Evolutionary conservation across 1,139 yeast species (phyloP).

Genomic region (Kazachstania sp.): DNA sequence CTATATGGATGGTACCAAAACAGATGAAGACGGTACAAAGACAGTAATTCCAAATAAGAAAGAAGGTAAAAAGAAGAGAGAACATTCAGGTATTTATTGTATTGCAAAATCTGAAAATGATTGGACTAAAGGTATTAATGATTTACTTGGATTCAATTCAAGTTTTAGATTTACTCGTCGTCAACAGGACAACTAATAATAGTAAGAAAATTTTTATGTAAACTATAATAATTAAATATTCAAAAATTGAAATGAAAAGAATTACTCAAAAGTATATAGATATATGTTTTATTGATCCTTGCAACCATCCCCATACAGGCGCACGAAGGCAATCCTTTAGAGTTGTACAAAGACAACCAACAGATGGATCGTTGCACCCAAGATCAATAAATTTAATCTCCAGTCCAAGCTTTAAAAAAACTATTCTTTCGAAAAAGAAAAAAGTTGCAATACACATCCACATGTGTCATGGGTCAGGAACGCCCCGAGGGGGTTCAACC

Average conservation of each 20-base stretch:
- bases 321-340: constrained; percentile 79
- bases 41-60: not conserved
- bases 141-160: constrained; percentile 79
- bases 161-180: constrained; percentile 44
- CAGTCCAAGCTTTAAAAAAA: constrained; percentile 43
- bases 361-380: constrained; percentile 75
- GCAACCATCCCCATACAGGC: constrained; percentile 76
- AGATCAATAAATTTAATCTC: constrained; percentile 58
- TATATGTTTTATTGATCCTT: constrained; percentile 61
- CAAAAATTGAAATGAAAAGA: not conserved
- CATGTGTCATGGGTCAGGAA: constrained; percentile 69
- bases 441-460: constrained; percentile 45
- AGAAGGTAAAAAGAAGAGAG: constrained; percentile 10
- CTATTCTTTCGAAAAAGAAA: constrained; percentile 6
- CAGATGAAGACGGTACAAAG: constrained; percentile 7
- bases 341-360: constrained; percentile 35
- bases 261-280: too few relatives aligned
- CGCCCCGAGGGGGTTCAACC: constrained; percentile 66
- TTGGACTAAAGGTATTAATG: constrained; percentile 87
- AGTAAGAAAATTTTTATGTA: not conserved
- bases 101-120: constrained; percentile 74
- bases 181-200: constrained; percentile 9
- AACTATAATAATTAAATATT: constrained; percentile 1
- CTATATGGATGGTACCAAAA: constrained; percentile 36
- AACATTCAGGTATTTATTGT: constrained; percentile 77